phyloP scores from a whole-genome alignment of 768 basidiomycete genomes.

The Tulasnella calospora region DNA sequence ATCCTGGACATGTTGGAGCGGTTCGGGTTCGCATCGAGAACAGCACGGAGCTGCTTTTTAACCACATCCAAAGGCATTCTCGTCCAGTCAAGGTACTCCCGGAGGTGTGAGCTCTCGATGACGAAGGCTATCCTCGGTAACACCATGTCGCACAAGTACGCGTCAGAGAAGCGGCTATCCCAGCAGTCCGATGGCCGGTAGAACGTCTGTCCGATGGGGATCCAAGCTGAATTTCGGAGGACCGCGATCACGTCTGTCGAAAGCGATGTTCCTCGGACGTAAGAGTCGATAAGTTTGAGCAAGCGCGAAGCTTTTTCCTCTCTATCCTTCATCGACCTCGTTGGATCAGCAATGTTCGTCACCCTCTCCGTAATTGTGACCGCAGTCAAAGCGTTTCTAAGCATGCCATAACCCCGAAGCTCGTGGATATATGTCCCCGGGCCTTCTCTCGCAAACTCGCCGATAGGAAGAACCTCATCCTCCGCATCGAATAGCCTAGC shows the following conservation, averaged over 20 bases:
- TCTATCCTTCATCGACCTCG: not conserved
- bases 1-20: not conserved
- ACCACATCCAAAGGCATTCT: not conserved
- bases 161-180: not conserved
- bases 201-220: not conserved
- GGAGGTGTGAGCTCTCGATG: not conserved
- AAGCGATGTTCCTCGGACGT: not conserved
- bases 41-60: not conserved
- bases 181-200: not conserved
- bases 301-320: not conserved
- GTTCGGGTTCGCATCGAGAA: not conserved
- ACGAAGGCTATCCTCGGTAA: not conserved
- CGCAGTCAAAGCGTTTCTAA: not conserved
- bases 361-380: not conserved
- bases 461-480: not conserved
- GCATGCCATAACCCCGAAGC: constrained; percentile 5
- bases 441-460: not conserved
- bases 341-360: not conserved
- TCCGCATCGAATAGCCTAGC: constrained; percentile 1
- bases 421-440: not conserved
- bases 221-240: not conserved
- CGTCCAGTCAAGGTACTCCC: constrained; percentile 12
- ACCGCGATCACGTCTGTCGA: not conserved
- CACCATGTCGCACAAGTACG: constrained; percentile 4
- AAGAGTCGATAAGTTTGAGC: constrained; percentile 6